Conservation (phyloP, 768 basidiomycete species). For the Auriscalpium orientale region DNA sequence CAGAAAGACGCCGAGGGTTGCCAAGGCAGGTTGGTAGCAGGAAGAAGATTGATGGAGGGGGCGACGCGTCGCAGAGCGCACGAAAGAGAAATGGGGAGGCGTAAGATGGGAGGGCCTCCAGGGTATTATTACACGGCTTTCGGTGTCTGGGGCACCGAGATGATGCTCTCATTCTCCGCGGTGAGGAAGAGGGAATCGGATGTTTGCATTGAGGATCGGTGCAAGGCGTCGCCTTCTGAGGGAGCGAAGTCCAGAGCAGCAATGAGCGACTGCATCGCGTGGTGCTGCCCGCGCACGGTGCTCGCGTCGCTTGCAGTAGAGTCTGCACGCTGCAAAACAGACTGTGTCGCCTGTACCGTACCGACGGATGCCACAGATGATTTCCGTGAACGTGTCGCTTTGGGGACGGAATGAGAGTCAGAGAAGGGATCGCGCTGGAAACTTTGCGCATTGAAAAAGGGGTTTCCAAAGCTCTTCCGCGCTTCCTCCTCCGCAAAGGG, state of each 20-base stretch:
- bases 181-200: constrained; percentile 1
- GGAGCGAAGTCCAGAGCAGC: constrained; percentile 7
- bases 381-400: constrained; percentile 2
- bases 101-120: neutral
- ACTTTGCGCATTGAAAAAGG: constrained; percentile 11
- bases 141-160: neutral
- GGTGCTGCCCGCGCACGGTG: neutral
- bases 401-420: constrained; percentile 1
- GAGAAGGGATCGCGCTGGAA: constrained; percentile 12
- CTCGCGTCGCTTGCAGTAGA: constrained; percentile 4
- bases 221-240: neutral
- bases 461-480: constrained; percentile 3
- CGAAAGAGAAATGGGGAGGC: too few relatives aligned
- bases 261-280: constrained; percentile 11
- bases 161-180: neutral
- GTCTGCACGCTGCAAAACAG: neutral
- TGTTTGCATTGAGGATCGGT: constrained; percentile 3
- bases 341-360: neutral
- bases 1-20: neutral
- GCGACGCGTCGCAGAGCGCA: neutral
- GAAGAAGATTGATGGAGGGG: neutral
- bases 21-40: neutral
- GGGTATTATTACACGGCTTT: constrained; percentile 10
- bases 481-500: constrained; percentile 9
- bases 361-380: constrained; percentile 7